Base-by-base conservation (phyloP, 371 early-diverging fungal species). In the Phascolomyces articulosus region DNA sequence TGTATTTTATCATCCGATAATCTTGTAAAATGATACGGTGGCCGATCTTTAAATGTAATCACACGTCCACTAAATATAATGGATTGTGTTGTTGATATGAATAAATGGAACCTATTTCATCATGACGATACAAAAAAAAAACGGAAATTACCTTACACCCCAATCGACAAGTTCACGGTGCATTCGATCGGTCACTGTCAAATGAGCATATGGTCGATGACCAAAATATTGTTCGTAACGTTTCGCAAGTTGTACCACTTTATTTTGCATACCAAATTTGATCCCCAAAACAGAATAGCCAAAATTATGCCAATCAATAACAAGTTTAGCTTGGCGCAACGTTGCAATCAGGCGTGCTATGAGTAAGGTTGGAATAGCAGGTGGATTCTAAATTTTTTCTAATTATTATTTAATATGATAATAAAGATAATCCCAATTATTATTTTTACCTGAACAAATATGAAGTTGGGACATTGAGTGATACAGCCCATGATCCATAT, bases 261-360 rank as follows among this genome's bases (percentile, higher is more conserved):
- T 71, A 58, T 85, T 87, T 2, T 63, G 40, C 21, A 73, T 40
- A 6, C 93, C 93, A 24, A 96, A 69, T 31, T 83, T 89, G 55
- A 95, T 73, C 4, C 84, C 90, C 53, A 98, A 87, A 47, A 98
- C 87, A 1, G 96, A 88, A 69, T 90, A 91, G 8, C 97, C 98
- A 75, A 95, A 94, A 74, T 98, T 98, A 75, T 98, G 98, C 98
- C 98, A 98, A 74, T 98, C 98, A 61, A 97, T 94, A 58, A 97
- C 79, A 8, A 98, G 73, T 59, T 83, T 78, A 4, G 89, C 77
- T 27, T 86, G 77, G 11, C 88, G 87, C 13, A 93, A 23, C 44
- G 74, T 79, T 38, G 85, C 78, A 26, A 93, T 79, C 4, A 87
- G 29, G 40, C 89, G 91, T 34, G 85, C 92, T 55, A 97, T 82